These are phyloP conservation scores for Triglochin maritima DNA, from an alignment of 106 monocot genomes.

Conservation along the genomic window DNA sequence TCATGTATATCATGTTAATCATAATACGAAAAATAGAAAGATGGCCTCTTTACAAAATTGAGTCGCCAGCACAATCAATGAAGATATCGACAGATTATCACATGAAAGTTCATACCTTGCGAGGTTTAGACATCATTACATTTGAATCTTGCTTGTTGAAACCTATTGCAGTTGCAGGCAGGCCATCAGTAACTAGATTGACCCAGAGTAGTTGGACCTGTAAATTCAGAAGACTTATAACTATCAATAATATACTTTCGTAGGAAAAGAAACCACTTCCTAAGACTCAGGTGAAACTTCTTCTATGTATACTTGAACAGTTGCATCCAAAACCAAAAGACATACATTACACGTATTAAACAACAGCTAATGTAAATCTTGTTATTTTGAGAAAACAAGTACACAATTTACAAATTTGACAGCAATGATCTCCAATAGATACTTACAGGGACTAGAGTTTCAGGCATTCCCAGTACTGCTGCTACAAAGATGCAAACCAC, in stretches of 20 bases:
- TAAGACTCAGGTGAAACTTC: neutral
- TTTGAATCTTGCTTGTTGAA: slow-evolving; percentile 94
- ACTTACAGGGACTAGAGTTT: slow-evolving; percentile 93
- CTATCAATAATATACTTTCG: neutral
- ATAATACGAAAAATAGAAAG: too few species aligned
- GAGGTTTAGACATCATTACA: slow-evolving; percentile 86
- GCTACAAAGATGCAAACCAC: slow-evolving; percentile 99
- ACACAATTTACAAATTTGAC: too few species aligned
- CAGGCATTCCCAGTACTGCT: slow-evolving; percentile 97
- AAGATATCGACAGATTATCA: too few species aligned
- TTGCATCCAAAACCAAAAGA: neutral
- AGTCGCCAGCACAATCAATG: too few species aligned
- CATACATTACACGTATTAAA: neutral
- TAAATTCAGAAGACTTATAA: neutral
- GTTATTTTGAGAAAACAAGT: too few species aligned
- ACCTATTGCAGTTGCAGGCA: slow-evolving; percentile 98
- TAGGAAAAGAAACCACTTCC: neutral
- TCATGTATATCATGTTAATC: too few species aligned
- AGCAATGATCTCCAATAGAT: neutral
- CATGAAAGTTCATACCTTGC: slow-evolving; percentile 47
- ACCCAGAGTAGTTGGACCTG: slow-evolving; percentile 99
- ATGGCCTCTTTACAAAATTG: too few species aligned
- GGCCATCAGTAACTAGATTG: slow-evolving; percentile 97
- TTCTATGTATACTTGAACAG: neutral
- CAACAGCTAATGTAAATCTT: too few species aligned